Base-by-base conservation (phyloP, 768 basidiomycete genomes). In the Trametes punicea region DNA sequence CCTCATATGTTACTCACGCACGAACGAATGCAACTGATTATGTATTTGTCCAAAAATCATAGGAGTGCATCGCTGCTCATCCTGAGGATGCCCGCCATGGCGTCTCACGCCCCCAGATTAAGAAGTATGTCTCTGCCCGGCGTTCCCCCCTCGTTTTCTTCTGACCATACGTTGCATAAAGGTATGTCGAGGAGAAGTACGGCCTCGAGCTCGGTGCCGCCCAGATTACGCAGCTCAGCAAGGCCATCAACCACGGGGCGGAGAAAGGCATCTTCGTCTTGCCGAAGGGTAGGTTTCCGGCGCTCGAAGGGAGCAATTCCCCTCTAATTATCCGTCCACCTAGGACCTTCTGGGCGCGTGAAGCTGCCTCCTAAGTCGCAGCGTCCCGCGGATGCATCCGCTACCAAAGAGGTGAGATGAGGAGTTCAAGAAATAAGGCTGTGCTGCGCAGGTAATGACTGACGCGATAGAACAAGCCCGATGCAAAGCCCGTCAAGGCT, bases 71-170 rank as follows among this genome's bases (percentile, higher is more conserved):
- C 71, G 72, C 78, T 59, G 78, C 75, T 51, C 74, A 84, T 71
- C 80, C 80, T 6, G 90, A 92, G 29, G 90, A 92, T 61, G 81
- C 87, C 55, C 88, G 92, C 55, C 70, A 70, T 55, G 93, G 93
- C 64, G 93, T 95, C 59, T 95, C 92, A 63, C 86, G 95, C 45
- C 90, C 86, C 51, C 82, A 86, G 66, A 94, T 97, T 76, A 97
- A 97, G 84, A 96, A 91, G 89, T 95, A 61, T 64, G 81, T 77
- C 23, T 23, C 33, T 49, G 20, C 36, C 34, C 59, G 45, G 56
- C 64, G 45, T 51, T 40, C 36, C 36, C 34, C n/a, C 39, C 25
- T 30, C 60, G 51, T 53, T 58, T 45, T 23, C 20, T 46, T 56
- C 59, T 53, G 46, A 59, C 55, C 51, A 49, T 36, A 33, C 55